These are phyloP conservation scores for Beauveria sp. DNA, from an alignment of 2,329 filamentous ascomycete species.

Conservation along the genomic window DNA sequence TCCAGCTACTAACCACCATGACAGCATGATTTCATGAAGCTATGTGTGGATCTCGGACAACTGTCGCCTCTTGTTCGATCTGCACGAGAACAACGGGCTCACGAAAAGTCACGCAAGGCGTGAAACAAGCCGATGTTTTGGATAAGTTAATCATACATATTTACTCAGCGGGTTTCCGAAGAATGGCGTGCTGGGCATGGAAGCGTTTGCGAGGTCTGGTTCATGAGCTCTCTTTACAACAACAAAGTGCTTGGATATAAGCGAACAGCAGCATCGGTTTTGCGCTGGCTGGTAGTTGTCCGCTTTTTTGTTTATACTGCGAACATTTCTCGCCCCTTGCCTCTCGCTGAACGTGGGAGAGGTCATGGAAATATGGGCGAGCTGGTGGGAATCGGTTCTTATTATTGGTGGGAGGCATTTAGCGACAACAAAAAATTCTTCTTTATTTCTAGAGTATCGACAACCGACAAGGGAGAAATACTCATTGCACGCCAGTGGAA, in stretches of 20 bases:
- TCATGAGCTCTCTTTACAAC: background rate
- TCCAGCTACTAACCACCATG: slow-evolving; percentile 15
- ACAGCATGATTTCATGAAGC: slow-evolving; percentile 74
- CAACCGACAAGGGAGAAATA: background rate
- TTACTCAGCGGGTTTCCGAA: slow-evolving; percentile 2
- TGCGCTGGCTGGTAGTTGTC: background rate
- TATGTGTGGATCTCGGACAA: slow-evolving; percentile 65
- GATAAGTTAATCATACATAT: background rate
- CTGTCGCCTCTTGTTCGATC: slow-evolving; percentile 81
- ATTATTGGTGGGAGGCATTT: slow-evolving; percentile 6
- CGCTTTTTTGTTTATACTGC: slow-evolving; percentile 1
- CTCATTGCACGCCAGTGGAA: background rate
- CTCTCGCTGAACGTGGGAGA: background rate
- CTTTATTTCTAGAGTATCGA: slow-evolving; percentile 1
- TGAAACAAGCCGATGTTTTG: background rate
- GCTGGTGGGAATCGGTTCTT: background rate
- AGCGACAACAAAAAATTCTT: slow-evolving; percentile 1
- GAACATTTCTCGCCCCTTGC: background rate
- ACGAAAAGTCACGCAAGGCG: slow-evolving; percentile 73
- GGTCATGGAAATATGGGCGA: background rate
- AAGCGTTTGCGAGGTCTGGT: background rate
- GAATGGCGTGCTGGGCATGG: background rate
- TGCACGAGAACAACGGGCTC: slow-evolving; percentile 74
- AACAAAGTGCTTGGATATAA: background rate
- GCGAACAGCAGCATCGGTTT: background rate